A percentile compares a stretch with the other conserved stretches of the same genome.
phyloP scores from a whole-genome alignment of 2,329 filamentous ascomycete species.

The Tolypocladium amazonense region DNA sequence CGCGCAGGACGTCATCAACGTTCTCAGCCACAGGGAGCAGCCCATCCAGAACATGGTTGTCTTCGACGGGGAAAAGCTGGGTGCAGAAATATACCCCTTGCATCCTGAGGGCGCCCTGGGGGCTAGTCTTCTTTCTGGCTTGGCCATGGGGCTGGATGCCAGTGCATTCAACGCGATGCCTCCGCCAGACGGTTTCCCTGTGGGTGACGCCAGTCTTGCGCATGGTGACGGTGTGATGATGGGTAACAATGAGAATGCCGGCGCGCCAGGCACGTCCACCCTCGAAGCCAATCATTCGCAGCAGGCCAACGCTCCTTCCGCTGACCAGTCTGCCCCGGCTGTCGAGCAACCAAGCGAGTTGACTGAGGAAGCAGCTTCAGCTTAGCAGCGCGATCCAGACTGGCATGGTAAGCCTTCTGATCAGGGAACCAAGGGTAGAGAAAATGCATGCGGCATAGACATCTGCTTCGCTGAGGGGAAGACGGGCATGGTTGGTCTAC shows the following conservation, averaged over 20 bases:
- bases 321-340: background rate
- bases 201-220: background rate
- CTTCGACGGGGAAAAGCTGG: conserved; percentile 76
- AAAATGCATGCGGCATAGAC: background rate
- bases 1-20: conserved; percentile 95
- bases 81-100: conserved; percentile 70
- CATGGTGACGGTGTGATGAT: background rate
- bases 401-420: background rate
- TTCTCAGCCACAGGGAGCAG: conserved; percentile 81
- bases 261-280: background rate
- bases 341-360: background rate
- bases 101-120: conserved; percentile 57
- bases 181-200: background rate
- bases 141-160: conserved; percentile 10
- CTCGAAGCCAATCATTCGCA: background rate
- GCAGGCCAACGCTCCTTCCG: background rate
- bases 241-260: background rate
- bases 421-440: background rate
- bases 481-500: background rate
- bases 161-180: conserved; percentile 1
- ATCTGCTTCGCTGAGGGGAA: background rate
- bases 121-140: conserved; percentile 29
- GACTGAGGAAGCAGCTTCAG: background rate
- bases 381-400: background rate
- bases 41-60: conserved; percentile 92